Percentiles rank a stretch among this genome's conserved stretches.
Conservation (phyloP, 192 early-diverging fungal species). For the Coemansia sp. region DNA sequence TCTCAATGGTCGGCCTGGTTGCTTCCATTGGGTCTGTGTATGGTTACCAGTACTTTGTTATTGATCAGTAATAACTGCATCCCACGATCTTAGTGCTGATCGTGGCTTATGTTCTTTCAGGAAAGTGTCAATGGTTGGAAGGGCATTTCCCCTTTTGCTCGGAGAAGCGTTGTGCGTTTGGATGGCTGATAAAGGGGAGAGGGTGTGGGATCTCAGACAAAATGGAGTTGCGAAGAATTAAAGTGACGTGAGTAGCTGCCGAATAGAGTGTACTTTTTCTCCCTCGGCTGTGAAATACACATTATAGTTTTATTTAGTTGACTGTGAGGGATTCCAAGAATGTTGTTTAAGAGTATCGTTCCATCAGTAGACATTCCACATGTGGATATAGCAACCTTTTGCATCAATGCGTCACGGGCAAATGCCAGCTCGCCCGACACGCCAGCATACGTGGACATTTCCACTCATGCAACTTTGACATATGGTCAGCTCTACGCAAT, state of each 20-base stretch:
- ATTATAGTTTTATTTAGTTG: background rate
- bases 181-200: too few relatives aligned
- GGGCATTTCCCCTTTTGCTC: background rate
- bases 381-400: slow-evolving; percentile 26
- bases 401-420: slow-evolving; percentile 13
- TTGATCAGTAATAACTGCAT: background rate
- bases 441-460: slow-evolving; percentile 26
- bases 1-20: slow-evolving; percentile 22
- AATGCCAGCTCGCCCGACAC: slow-evolving; percentile 10
- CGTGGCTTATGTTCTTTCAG: too few relatives aligned
- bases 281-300: too few relatives aligned
- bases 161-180: background rate
- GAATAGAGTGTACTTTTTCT: too few relatives aligned
- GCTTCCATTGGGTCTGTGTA: slow-evolving; percentile 34
- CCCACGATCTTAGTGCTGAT: background rate
- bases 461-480: slow-evolving; percentile 15
- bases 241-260: too few relatives aligned
- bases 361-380: slow-evolving; percentile 27
- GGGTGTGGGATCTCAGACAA: too few relatives aligned
- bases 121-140: too few relatives aligned
- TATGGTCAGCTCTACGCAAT: slow-evolving; percentile 13
- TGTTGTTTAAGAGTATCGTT: slow-evolving; percentile 42
- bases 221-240: too few relatives aligned
- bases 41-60: slow-evolving; percentile 28
- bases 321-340: background rate